Evolutionary conservation across 129 eudicot genomes (phyloP).

Genomic region (Helichrysum umbraculigerum): DNA sequence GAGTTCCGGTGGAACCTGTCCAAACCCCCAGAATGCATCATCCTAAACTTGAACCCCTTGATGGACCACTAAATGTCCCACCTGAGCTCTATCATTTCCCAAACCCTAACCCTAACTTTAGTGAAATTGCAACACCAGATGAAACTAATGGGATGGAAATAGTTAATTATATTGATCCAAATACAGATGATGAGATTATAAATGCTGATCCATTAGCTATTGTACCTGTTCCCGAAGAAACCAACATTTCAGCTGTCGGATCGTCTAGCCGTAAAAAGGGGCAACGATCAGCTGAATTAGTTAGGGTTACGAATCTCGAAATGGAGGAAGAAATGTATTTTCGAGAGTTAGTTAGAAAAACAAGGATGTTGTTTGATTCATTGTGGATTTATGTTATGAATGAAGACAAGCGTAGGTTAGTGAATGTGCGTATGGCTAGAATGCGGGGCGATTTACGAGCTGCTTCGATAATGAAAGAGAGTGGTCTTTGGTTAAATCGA

Average conservation of each 20-base stretch:
- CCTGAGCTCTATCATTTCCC: conserved; percentile 6
- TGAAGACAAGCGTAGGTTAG: conserved; percentile 32
- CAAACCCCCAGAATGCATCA: too few relatives aligned
- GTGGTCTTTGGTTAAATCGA: conserved; percentile 58
- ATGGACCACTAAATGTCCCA: conserved; percentile 29
- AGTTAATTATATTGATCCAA: not conserved
- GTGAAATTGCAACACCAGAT: conserved; percentile 6
- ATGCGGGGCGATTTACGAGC: conserved; percentile 53
- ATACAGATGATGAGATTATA: conserved; percentile 5
- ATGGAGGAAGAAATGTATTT: conserved; percentile 44
- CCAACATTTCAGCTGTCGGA: conserved; percentile 24
- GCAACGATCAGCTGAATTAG: conserved; percentile 58
- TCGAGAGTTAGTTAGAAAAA: conserved; percentile 41
- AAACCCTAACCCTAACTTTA: conserved; percentile 13
- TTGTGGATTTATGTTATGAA: conserved; percentile 28
- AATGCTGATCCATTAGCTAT: conserved; percentile 40
- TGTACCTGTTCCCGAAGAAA: conserved; percentile 16
- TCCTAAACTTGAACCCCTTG: conserved; percentile 56
- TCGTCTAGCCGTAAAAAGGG: conserved; percentile 23
- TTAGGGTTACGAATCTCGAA: conserved; percentile 49
- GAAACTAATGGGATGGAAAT: conserved; percentile 33
- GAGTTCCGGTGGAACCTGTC: too few relatives aligned
- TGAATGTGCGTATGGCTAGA: conserved; percentile 19
- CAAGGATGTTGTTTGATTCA: conserved; percentile 48
- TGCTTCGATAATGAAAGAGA: conserved; percentile 43